phyloP scores from a whole-genome alignment of 108 stramenopile species.

The Bacterosira constricta region DNA sequence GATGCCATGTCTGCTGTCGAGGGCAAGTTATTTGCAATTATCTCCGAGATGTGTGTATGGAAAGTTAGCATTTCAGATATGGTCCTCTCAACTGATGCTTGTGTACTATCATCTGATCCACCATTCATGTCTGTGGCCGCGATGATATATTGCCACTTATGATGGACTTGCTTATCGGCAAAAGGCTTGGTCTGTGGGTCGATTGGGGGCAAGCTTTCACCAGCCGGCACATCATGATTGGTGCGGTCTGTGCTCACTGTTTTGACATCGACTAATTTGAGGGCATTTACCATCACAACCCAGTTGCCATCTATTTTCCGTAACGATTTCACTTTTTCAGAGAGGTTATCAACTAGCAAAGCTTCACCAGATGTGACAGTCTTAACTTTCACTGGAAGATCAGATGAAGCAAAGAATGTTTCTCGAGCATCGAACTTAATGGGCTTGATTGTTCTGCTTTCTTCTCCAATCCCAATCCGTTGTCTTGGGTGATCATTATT shows the following conservation, averaged over 20 bases:
- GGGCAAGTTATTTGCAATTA: slow-evolving; percentile 4
- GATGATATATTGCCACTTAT: slow-evolving; percentile 18
- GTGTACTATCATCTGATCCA: background rate
- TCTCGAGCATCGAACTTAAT: slow-evolving; percentile 47
- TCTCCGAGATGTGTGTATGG: slow-evolving; percentile 35
- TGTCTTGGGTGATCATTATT: slow-evolving; percentile 6
- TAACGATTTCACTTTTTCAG: background rate
- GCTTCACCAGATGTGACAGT: slow-evolving; percentile 18
- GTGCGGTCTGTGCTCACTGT: background rate
- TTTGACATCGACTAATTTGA: background rate
- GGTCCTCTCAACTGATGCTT: slow-evolving; percentile 15
- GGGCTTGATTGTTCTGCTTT: slow-evolving; percentile 13
- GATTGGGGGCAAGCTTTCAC: background rate
- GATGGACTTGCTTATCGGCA: background rate
- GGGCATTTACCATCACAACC: slow-evolving; percentile 18
- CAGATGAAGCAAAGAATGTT: slow-evolving; percentile 34
- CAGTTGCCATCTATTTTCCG: slow-evolving; percentile 23
- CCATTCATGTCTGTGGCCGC: slow-evolving; percentile 12
- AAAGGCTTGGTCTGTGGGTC: background rate
- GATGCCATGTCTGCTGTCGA: background rate
- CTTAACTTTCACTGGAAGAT: slow-evolving; percentile 31
- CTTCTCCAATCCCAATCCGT: slow-evolving; percentile 19
- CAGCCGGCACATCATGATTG: background rate
- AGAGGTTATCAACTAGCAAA: slow-evolving; percentile 8
- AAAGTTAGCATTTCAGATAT: slow-evolving; percentile 26